Evolutionary conservation across 2,329 filamentous ascomycete genomes (phyloP), one percentile per base, ranked within the genome.

Genomic region (Phaeophleospora eucalypticola): DNA sequence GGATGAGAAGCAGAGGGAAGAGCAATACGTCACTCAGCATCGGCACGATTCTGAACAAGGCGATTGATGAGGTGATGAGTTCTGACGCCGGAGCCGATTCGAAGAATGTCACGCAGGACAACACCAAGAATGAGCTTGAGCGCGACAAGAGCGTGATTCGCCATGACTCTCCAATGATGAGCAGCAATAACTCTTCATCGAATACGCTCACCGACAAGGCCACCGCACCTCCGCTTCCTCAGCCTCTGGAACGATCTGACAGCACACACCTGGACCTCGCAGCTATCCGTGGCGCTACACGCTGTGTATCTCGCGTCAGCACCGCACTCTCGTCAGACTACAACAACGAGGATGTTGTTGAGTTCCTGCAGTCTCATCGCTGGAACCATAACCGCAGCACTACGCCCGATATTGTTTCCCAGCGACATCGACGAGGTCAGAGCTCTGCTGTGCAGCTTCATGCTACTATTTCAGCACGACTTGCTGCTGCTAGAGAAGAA

Each of bases 1-100:
- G 33, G n/a, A 40, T 33, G 36, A 35, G 37, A 21, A 21, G 24
- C 10, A 6, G 43, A 8, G 43, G 43, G 21, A 46, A 46, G 29
- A 41, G 43, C 36, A 46, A 46, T 21, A 40, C 43, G 17, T 32
- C 27, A 10, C 14, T 46, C 16, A 46, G 36, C 16, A 36, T 46
- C n/a, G 27, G 24, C 4, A 33, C 36, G 3, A 14, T 46, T 36
- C 36, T 46, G 14, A 16, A 24, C 2, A 34, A 21, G 24, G 40
- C 40, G 14, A 27, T 12, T 24, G 37, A 10, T 12, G 24, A 29
- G 6, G 24, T 29, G 7, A 29, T 29, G 24, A 29, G 12, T 29
- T 12, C 24, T 29, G 24, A 12, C 24, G 6, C 12, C 24, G 24
- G 12, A 6, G 24, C n/a, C n/a, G n/a, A n/a, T n/a, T n/a, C n/a